phyloP scores from a whole-genome alignment of 2,329 filamentous ascomycete species.

The Sordariomycetes sp. region DNA sequence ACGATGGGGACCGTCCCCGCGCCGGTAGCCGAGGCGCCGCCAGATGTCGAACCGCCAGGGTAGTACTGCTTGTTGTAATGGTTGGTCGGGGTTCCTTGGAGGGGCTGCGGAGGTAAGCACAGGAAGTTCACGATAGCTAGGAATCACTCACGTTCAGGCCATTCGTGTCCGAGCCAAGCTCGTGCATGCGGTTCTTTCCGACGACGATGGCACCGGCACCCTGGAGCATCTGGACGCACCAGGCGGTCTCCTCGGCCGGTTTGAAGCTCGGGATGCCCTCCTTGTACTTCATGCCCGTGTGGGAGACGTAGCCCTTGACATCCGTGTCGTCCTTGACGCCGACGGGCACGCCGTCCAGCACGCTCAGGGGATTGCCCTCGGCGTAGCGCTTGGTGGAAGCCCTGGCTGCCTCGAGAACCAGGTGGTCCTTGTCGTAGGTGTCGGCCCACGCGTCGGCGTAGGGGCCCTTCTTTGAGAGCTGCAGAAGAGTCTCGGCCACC shows the following conservation, averaged over 20 bases:
- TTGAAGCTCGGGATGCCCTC: constrained; percentile 41
- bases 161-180: constrained; percentile 72
- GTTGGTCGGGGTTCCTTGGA: constrained; percentile 66
- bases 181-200: constrained; percentile 70
- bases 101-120: constrained; percentile 17
- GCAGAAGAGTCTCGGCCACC: constrained; percentile 62
- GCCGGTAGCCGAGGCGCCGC: constrained; percentile 60
- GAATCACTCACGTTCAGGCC: constrained; percentile 59
- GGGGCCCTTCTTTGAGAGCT: constrained; percentile 57
- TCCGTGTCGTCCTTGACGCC: constrained; percentile 77
- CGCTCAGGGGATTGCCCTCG: constrained; percentile 52
- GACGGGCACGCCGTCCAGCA: constrained; percentile 75
- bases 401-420: constrained; percentile 57
- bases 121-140: not conserved
- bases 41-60: constrained; percentile 72
- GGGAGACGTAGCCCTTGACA: constrained; percentile 60
- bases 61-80: constrained; percentile 71
- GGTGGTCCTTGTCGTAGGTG: constrained; percentile 44
- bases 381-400: constrained; percentile 67
- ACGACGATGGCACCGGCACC: constrained; percentile 25
- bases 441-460: constrained; percentile 70
- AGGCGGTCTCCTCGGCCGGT: constrained; percentile 47
- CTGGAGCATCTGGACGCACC: constrained; percentile 40
- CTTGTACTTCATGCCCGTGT: constrained; percentile 54
- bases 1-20: constrained; percentile 67